These are phyloP conservation scores for Curvularia eragrostidis DNA, from an alignment of 2,329 filamentous ascomycete species.

Conservation along the genomic window DNA sequence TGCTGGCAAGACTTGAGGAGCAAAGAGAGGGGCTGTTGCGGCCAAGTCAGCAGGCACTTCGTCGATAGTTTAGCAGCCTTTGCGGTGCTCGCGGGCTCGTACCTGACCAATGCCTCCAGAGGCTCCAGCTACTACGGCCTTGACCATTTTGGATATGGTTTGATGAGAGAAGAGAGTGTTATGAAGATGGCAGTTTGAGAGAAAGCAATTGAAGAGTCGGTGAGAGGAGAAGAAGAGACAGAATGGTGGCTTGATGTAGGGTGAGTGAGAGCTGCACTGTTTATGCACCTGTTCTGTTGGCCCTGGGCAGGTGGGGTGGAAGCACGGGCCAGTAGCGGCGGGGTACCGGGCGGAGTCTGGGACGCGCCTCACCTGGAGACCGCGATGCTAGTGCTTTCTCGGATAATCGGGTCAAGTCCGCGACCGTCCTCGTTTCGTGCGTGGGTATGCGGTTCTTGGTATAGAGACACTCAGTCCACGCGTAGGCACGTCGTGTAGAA, in stretches of 20 bases:
- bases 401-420: slow-evolving; percentile 5
- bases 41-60: slow-evolving; percentile 23
- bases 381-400: slow-evolving; percentile 9
- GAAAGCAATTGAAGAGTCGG: slow-evolving; percentile 28
- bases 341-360: slow-evolving; percentile 30
- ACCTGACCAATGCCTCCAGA: slow-evolving; percentile 99
- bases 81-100: slow-evolving; percentile 34
- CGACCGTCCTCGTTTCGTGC: slow-evolving; percentile 10
- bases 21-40: slow-evolving; percentile 83
- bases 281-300: slow-evolving; percentile 40
- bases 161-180: slow-evolving; percentile 24
- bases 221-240: slow-evolving; percentile 19
- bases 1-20: slow-evolving; percentile 90
- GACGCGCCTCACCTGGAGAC: slow-evolving; percentile 16
- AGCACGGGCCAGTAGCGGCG: slow-evolving; percentile 39
- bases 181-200: slow-evolving; percentile 7
- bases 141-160: slow-evolving; percentile 44
- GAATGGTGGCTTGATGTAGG: slow-evolving; percentile 28
- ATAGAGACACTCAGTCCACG: neutral
- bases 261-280: slow-evolving; percentile 39
- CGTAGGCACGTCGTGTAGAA: neutral
- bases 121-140: slow-evolving; percentile 80
- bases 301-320: slow-evolving; percentile 30
- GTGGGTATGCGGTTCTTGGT: neutral
- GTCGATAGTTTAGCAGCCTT: neutral